Evolutionary conservation across 2,329 filamentous ascomycete genomes (phyloP), one percentile per base, ranked within the genome.

Genomic region (Diaporthe aspalathi): DNA sequence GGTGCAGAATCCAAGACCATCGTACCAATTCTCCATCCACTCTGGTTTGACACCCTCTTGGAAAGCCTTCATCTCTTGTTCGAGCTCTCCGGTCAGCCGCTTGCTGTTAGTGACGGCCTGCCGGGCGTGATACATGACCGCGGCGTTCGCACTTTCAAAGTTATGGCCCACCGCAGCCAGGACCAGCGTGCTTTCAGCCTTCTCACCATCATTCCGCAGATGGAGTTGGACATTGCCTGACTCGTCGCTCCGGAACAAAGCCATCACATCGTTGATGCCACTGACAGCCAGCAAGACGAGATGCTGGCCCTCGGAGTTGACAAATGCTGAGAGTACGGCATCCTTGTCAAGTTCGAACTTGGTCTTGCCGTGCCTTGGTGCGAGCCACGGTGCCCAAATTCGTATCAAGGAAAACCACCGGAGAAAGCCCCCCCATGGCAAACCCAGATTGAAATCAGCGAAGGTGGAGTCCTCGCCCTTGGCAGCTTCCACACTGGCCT

Each of bases 1-100:
- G 0, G 96, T 99, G 79, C 96, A 99, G 79, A 96, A 99, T 0
- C 94, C 93, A 47, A 99, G 84, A 0, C 94, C 94, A 79, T 98
- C 96, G 78, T 95, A 95, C 94, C 95, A 98, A 72, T 93, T 90
- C 74, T 96, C 90, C 62, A 93, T 83, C 94, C 94, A 97, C 78
- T 90, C 81, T 7, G 86, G 82, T 68, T 86, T 85, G 43, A 91
- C 81, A 6, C 86, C 86, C 32, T 84, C 81, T 20, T 81, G 80
- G 9, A 88, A 75, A 0, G 82, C 80, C 70, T 84, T 80, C 32
- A 87, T 78, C 72, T 90, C 85, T 35, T 81, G 80, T 24, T 83
- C 81, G 70, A 82, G 77, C 75, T 88, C 80, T 69, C 84, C 76
- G 74, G 81, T 81, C 9, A 78, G 77, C 11, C 80, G 79, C 69